Base-by-base conservation (phyloP, 1,284 basidiomycete species). In the Rhizoctonia solani region DNA sequence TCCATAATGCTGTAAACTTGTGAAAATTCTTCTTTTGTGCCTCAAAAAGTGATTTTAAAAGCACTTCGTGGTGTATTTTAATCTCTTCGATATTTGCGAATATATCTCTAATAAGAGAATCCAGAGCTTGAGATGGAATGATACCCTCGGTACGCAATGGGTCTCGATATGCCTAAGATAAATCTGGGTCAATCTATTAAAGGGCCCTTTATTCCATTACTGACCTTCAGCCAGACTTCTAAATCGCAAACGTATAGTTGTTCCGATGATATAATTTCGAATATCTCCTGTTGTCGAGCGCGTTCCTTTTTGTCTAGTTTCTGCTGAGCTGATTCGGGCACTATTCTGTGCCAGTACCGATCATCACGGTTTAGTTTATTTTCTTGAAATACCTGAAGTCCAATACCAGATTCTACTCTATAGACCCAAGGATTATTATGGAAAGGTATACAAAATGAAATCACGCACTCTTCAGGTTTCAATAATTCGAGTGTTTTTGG, bases 221-320 rank as follows among this genome's bases (percentile, higher is more conserved):
- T 52, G 71, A 89, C 90, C 73, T 89, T 83, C 72, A 82, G 78
- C 27, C 93, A 80, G 4, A 87, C 80, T 72, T 85, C 81, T 69
- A 93, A 76, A 77, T 93, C 92, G 34, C 80, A 72, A 9, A 93
- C 89, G 75, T 93, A 93, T 70, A 90, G 88, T 71, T 84, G 81
- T 77, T 94, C 92, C 0, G 88, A 85, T 76, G 90, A 90, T 77
- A 93, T 86, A 50, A 92, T 76, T 74, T 93, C 92, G 74, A 93
- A 94, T 34, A 93, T 81, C 5, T 89, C 83, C 13, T 87, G 91
- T 75, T 94, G 92, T 50, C 92, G 81, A 69, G 88, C 84, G 13
- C 92, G 87, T 74, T 93, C 92, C 59, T 83, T 76, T 73, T 85
- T 84, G 21, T 85, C 86, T 1, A 93, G 77, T 0, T 85, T 85